A percentile compares a stretch with the other conserved stretches of the same genome.
phyloP scores from a whole-genome alignment of 2,329 filamentous ascomycete species.

The Trichoderma semiorbis region DNA sequence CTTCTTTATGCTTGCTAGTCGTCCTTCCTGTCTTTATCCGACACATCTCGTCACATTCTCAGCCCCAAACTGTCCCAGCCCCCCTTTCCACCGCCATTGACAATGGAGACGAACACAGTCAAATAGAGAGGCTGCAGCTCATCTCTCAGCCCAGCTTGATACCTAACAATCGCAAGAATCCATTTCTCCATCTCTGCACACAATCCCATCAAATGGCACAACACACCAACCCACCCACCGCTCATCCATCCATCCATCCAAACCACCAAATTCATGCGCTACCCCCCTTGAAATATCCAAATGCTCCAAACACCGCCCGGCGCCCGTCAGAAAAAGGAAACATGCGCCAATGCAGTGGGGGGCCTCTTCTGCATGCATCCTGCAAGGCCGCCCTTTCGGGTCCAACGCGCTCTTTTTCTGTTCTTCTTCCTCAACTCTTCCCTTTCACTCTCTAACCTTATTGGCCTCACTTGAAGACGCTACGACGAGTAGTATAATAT shows the following conservation, averaged over 20 bases:
- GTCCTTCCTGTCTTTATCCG: neutral
- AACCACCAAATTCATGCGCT: neutral
- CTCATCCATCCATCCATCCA: too few species aligned
- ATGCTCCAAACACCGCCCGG: neutral
- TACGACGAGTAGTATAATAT: neutral
- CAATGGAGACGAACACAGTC: neutral
- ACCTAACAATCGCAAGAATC: too few species aligned
- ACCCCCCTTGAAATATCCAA: neutral
- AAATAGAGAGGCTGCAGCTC: neutral
- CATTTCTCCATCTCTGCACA: neutral
- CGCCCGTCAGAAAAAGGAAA: constrained; percentile 9
- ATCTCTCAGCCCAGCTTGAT: neutral
- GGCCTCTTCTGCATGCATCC: constrained; percentile 6
- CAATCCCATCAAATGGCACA: neutral
- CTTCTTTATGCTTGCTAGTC: neutral
- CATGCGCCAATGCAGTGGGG: neutral
- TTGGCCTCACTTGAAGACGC: neutral
- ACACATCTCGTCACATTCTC: neutral
- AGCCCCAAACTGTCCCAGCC: neutral
- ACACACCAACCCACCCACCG: neutral
- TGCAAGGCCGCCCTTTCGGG: neutral
- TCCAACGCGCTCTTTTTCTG: neutral
- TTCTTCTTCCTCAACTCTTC: neutral
- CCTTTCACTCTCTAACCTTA: neutral
- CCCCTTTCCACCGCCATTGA: neutral